Evolutionary conservation across 352 stramenopile species (phyloP).

Genomic region (Pythium chondricola): DNA sequence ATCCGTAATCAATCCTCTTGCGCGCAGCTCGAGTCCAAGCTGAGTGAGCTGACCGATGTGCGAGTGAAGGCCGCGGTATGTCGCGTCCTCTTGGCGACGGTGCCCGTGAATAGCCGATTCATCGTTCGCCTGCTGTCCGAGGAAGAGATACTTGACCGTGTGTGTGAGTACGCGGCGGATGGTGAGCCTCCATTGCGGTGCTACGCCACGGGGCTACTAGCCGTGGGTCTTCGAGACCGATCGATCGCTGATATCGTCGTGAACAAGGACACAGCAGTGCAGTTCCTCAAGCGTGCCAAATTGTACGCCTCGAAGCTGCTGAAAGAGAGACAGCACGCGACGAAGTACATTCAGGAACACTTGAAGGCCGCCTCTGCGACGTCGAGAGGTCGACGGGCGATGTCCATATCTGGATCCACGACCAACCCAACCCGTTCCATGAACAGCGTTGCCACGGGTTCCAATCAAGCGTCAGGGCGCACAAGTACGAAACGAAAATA

Average conservation of each 20-base stretch:
- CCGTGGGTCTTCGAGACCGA: slow-evolving; percentile 69
- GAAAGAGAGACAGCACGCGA: slow-evolving; percentile 48
- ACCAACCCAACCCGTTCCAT: not conserved
- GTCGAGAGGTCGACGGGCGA: slow-evolving; percentile 25
- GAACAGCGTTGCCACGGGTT: not conserved
- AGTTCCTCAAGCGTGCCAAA: slow-evolving; percentile 61
- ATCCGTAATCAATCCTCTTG: not conserved
- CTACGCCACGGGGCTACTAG: slow-evolving; percentile 71
- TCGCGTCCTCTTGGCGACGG: slow-evolving; percentile 65
- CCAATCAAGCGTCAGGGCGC: not conserved
- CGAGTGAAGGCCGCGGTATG: slow-evolving; percentile 66
- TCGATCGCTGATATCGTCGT: slow-evolving; percentile 77
- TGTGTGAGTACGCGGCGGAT: slow-evolving; percentile 66
- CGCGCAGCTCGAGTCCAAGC: slow-evolving; percentile 54
- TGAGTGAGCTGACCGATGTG: slow-evolving; percentile 46
- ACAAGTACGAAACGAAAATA: slow-evolving; percentile 14
- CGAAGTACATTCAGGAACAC: slow-evolving; percentile 78
- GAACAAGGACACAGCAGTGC: slow-evolving; percentile 71
- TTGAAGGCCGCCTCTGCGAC: slow-evolving; percentile 27
- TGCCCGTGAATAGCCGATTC: slow-evolving; percentile 62
- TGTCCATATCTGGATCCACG: slow-evolving; percentile 6
- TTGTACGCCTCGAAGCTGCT: slow-evolving; percentile 79
- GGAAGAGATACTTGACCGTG: slow-evolving; percentile 67
- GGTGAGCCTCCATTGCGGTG: slow-evolving; percentile 49
- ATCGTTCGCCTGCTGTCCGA: slow-evolving; percentile 73